Evolutionary conservation across 2,329 filamentous ascomycete genomes (phyloP).

Genomic region (Mycosphaerella sp.): DNA sequence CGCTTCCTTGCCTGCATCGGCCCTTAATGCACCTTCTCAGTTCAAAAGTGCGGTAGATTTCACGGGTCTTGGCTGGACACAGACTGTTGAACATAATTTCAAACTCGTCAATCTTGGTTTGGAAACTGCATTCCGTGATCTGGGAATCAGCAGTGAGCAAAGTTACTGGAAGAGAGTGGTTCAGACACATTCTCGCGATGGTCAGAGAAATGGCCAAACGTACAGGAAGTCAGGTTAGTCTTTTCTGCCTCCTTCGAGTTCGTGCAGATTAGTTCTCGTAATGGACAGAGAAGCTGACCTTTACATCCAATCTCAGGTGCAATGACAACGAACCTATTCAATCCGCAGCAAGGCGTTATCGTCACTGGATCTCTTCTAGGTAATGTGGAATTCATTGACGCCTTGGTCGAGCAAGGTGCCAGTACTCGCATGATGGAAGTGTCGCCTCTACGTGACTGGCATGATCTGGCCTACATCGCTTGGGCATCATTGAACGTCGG

Average conservation of each 20-base stretch:
- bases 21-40: not conserved
- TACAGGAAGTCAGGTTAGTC: not conserved
- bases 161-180: not conserved
- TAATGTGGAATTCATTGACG: not conserved
- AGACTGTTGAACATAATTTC: not conserved
- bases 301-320: not conserved
- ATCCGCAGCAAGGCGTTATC: not conserved
- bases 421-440: not conserved
- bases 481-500: not conserved
- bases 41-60: not conserved
- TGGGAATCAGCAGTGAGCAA: not conserved
- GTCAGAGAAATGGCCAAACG: not conserved
- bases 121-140: not conserved
- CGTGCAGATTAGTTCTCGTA: no score
- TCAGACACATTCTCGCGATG: not conserved
- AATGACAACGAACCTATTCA: not conserved
- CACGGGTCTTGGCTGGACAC: not conserved
- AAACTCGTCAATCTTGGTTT: not conserved
- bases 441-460: not conserved
- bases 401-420: no score
- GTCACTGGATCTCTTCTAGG: not conserved
- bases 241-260: not conserved
- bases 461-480: not conserved
- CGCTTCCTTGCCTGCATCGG: no score
- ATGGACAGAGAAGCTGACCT: not conserved